A percentile compares a stretch with the other conserved stretches of the same genome.
Evolutionary conservation across 2,329 filamentous ascomycete species (phyloP).

Genomic region (Sclerotinia borealis): DNA sequence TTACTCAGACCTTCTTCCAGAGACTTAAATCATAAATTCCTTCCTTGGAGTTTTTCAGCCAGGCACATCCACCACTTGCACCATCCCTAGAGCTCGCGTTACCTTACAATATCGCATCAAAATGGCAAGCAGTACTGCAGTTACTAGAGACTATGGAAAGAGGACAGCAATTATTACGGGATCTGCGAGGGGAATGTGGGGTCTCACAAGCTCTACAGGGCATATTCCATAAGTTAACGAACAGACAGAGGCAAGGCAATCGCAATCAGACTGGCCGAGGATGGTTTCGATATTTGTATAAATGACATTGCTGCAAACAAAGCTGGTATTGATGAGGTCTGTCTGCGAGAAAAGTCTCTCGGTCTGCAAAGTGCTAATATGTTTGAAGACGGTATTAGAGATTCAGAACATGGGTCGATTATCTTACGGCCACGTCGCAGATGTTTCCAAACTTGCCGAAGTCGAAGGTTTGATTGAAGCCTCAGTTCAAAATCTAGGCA

Average conservation of each 20-base stretch:
- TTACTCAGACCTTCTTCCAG: background rate
- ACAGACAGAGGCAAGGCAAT: slow-evolving; percentile 51
- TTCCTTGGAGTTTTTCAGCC: background rate
- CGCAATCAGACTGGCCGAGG: slow-evolving; percentile 55
- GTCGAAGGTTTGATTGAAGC: slow-evolving; percentile 28
- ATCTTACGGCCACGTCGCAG: slow-evolving; percentile 50
- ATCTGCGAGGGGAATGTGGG: slow-evolving; percentile 37
- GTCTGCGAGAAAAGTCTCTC: background rate
- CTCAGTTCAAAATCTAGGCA: slow-evolving; percentile 25
- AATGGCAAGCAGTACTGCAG: slow-evolving; percentile 21
- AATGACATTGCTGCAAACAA: slow-evolving; percentile 54
- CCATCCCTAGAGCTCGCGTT: background rate
- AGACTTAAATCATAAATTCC: background rate
- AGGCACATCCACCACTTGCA: background rate
- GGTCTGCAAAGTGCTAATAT: background rate
- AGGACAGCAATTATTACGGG: slow-evolving; percentile 37
- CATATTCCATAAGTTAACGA: slow-evolving; percentile 1
- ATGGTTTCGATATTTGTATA: slow-evolving; percentile 61
- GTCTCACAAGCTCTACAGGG: background rate
- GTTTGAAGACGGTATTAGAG: slow-evolving; percentile 39
- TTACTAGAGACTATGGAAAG: slow-evolving; percentile 28
- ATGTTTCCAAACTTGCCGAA: slow-evolving; percentile 42
- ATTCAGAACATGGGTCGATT: slow-evolving; percentile 47
- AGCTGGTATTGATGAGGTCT: slow-evolving; percentile 44
- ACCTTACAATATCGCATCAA: background rate